Conservation (phyloP, 2,329 filamentous ascomycete species). For the Colletotrichum caudatum region DNA sequence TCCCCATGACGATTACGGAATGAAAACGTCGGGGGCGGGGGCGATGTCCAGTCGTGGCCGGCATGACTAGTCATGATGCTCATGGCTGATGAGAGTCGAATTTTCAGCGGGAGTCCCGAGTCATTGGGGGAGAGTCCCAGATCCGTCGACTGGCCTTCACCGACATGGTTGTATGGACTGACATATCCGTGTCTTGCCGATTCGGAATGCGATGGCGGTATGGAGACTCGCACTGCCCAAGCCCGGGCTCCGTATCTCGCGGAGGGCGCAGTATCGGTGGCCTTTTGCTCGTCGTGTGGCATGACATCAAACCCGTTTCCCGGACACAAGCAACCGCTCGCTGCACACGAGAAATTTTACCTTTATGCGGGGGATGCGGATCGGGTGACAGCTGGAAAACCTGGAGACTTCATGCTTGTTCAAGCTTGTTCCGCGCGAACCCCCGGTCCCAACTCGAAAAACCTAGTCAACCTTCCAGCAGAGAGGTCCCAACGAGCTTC, state of each 20-base stretch:
- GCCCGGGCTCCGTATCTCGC: neutral
- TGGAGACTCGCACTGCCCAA: neutral
- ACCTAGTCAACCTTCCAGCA: neutral
- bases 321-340: conserved; percentile 28
- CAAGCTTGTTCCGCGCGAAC: conserved; percentile 20
- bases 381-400: conserved; percentile 38
- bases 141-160: neutral
- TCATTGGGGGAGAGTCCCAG: conserved; percentile 17
- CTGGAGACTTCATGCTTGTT: conserved; percentile 28
- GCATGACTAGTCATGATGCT: conserved; percentile 28
- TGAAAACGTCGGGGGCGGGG: conserved; percentile 23
- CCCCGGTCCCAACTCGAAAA: neutral
- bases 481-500: neutral
- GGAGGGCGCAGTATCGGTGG: neutral
- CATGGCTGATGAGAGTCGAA: neutral
- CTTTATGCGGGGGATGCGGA: conserved; percentile 30
- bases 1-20: conserved; percentile 2
- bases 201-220: neutral
- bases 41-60: neutral
- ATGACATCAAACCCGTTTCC: neutral
- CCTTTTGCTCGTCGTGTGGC: neutral
- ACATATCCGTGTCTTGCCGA: neutral
- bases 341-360: conserved; percentile 9
- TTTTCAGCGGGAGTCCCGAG: conserved; percentile 3
- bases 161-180: neutral